Conservation (phyloP, 176 grass and related monocot species). For the Cymbopogon citratus region DNA sequence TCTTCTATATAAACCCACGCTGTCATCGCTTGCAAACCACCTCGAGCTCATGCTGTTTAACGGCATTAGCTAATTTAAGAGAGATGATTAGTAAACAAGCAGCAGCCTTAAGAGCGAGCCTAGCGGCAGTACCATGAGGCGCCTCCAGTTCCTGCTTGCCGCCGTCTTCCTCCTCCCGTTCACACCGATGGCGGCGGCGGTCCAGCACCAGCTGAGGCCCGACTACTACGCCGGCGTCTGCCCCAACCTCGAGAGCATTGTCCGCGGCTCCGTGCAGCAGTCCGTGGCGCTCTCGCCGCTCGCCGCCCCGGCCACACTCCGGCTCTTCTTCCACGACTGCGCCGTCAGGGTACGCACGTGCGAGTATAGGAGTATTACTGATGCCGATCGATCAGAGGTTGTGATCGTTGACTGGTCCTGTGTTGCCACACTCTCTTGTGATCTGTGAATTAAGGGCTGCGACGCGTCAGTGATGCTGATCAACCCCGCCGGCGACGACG, state of each 20-base stretch:
- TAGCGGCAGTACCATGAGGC: constrained; percentile 16
- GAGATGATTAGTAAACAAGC: constrained; percentile 27
- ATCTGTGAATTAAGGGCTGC: constrained; percentile 34
- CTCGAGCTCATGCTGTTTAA: constrained; percentile 6
- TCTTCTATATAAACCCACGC: constrained; percentile 36
- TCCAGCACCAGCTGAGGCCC: background rate
- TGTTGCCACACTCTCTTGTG: background rate
- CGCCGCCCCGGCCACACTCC: constrained; percentile 39
- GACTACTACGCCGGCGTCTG: constrained; percentile 50
- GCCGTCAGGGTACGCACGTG: constrained; percentile 36
- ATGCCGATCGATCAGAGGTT: background rate
- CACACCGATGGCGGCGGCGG: background rate
- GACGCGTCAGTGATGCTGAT: constrained; percentile 68
- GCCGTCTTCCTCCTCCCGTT: constrained; percentile 11
- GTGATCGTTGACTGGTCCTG: background rate
- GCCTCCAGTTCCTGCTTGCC: background rate
- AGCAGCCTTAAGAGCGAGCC: constrained; percentile 1
- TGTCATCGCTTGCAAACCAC: constrained; percentile 39
- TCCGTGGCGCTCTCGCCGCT: constrained; percentile 35
- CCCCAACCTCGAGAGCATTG: constrained; percentile 46
- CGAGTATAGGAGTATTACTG: background rate
- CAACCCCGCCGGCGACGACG: constrained; percentile 47
- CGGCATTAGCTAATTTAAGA: constrained; percentile 30
- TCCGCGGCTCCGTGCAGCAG: constrained; percentile 34
- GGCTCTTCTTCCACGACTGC: constrained; percentile 79